A percentile compares a stretch with the other conserved stretches of the same genome.
Conservation (phyloP, 2,329 filamentous ascomycete species). For the Talaromyces albobiverticillius region DNA sequence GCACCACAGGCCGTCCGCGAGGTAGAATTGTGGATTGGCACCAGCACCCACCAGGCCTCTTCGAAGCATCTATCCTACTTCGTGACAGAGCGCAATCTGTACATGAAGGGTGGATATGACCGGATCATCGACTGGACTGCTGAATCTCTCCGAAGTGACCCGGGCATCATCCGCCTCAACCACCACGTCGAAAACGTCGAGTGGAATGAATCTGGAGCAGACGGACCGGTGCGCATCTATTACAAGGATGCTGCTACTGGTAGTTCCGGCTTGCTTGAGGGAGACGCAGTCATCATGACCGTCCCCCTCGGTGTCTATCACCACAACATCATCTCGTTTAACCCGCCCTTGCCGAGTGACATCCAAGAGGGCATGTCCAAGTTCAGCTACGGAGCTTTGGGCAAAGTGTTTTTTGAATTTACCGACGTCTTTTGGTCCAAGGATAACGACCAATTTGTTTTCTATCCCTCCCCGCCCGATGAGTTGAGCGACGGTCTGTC, state of each 20-base stretch:
- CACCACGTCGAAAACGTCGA: background rate
- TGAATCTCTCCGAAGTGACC: background rate
- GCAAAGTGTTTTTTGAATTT: background rate
- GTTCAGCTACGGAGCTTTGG: background rate
- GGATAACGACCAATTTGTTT: background rate
- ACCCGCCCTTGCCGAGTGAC: background rate
- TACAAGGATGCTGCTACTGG: background rate
- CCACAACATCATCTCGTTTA: background rate
- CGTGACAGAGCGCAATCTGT: background rate
- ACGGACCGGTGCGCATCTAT: background rate
- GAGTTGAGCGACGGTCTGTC: background rate
- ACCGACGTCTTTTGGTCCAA: background rate
- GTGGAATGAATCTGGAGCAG: background rate
- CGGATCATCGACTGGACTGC: background rate
- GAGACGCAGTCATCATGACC: background rate
- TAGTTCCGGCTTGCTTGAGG: background rate
- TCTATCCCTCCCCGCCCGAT: background rate
- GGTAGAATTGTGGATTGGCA: background rate
- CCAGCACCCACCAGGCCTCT: background rate
- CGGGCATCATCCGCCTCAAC: background rate
- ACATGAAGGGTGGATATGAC: background rate
- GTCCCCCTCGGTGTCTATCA: background rate
- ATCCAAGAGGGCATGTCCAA: background rate
- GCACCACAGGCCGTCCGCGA: background rate
- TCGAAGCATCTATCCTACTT: background rate